These are phyloP conservation scores for Astrothelium macrocarpum DNA, from an alignment of 495 filamentous ascomycete genomes.

Conservation along the genomic window DNA sequence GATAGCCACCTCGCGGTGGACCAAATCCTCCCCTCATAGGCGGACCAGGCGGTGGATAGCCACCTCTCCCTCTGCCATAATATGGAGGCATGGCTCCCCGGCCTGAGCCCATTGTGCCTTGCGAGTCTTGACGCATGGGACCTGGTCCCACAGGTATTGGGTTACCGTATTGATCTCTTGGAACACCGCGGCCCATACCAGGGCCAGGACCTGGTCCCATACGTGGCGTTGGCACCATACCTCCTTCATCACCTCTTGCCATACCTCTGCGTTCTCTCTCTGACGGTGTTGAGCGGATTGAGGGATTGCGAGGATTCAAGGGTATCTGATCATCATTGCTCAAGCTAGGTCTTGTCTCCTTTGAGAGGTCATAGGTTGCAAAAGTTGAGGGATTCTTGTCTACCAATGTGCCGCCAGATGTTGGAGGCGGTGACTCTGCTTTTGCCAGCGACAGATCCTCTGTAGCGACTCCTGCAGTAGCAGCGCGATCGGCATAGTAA, in stretches of 20 bases:
- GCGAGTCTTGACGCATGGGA: constrained; percentile 46
- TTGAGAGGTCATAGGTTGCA: constrained; percentile 58
- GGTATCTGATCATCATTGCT: constrained; percentile 76
- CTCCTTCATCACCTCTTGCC: neutral
- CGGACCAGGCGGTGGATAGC: constrained; percentile 27
- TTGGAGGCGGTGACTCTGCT: constrained; percentile 40
- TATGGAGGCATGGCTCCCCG: constrained; percentile 24
- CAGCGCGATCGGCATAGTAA: constrained; percentile 69
- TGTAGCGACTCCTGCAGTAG: constrained; percentile 37
- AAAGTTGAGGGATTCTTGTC: constrained; percentile 48
- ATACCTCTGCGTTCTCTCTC: neutral
- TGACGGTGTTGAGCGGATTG: constrained; percentile 19
- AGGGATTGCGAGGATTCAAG: constrained; percentile 54
- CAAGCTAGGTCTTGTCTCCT: constrained; percentile 22
- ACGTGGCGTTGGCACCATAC: neutral
- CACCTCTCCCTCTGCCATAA: constrained; percentile 39
- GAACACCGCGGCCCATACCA: constrained; percentile 7
- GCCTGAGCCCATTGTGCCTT: constrained; percentile 20
- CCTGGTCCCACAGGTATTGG: constrained; percentile 43
- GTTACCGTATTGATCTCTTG: constrained; percentile 62
- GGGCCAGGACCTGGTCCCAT: constrained; percentile 3
- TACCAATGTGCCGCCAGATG: constrained; percentile 36
- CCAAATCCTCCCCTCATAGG: constrained; percentile 41
- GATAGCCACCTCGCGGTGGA: constrained; percentile 20
- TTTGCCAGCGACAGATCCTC: constrained; percentile 24